Conservation (phyloP, 306 rosid genomes). For the Trichosanthes truncata region DNA sequence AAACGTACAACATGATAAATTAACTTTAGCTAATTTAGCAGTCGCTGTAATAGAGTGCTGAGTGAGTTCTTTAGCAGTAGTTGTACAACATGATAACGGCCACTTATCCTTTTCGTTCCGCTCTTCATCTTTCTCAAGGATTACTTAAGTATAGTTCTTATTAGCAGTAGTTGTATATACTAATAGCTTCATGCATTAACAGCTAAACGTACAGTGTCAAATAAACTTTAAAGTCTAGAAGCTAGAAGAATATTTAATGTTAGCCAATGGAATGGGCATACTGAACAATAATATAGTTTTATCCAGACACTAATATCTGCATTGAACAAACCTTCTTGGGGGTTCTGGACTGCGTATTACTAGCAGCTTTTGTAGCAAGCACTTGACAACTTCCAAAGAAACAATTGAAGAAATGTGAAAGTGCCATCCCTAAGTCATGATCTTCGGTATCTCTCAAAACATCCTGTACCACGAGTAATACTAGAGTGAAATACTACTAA, state of each 20-base stretch:
- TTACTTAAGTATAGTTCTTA: not conserved
- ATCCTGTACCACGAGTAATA: conserved; percentile 40
- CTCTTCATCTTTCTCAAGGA: not conserved
- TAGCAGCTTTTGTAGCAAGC: conserved; percentile 39
- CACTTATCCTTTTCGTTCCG: not conserved
- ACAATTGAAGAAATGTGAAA: conserved; percentile 85
- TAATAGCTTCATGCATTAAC: not conserved
- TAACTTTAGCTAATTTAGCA: not conserved
- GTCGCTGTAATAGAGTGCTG: not conserved
- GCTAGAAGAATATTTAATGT: not conserved
- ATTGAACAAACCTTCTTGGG: conserved; percentile 45
- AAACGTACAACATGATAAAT: not conserved
- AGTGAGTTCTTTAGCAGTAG: not conserved
- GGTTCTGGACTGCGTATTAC: conserved; percentile 35
- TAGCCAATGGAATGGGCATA: not conserved
- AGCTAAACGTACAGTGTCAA: not conserved
- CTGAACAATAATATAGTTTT: not conserved
- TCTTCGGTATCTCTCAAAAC: conserved; percentile 82
- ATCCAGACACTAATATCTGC: conserved; percentile 5
- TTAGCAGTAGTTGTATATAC: not conserved
- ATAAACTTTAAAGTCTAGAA: not conserved
- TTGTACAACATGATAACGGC: not conserved
- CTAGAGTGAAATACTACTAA: conserved; percentile 8
- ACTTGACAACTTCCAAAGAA: conserved; percentile 76
- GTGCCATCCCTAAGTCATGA: conserved; percentile 75